These are phyloP conservation scores for Ceratocystis alfenasii DNA, from an alignment of 2,329 filamentous ascomycete genomes.

Conservation along the genomic window DNA sequence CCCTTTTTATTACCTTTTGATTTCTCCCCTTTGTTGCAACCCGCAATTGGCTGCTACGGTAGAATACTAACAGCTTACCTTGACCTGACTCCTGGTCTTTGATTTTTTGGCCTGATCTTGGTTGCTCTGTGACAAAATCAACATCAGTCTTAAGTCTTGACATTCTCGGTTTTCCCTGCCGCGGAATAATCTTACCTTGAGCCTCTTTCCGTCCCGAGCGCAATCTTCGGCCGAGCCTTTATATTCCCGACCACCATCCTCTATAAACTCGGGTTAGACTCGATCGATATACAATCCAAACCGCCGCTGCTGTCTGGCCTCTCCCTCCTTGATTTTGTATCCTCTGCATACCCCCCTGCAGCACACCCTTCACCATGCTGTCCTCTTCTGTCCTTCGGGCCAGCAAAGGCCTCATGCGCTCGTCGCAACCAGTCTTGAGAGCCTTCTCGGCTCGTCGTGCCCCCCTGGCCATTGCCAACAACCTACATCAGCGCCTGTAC, in stretches of 20 bases:
- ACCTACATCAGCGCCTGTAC: conserved; percentile 38
- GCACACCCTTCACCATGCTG: conserved; percentile 17
- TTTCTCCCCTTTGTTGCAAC: conserved; percentile 3
- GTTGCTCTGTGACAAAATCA: background rate
- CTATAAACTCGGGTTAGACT: background rate
- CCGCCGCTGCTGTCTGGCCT: background rate
- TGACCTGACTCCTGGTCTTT: background rate
- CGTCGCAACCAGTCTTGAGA: conserved; percentile 37
- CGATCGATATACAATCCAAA: background rate
- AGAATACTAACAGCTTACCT: background rate
- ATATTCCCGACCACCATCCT: conserved; percentile 18
- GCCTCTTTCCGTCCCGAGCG: conserved; percentile 17
- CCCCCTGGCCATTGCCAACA: conserved; percentile 36
- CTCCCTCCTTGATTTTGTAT: background rate
- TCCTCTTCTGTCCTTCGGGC: conserved; percentile 29
- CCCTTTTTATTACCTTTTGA: conserved; percentile 11
- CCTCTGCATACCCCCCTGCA: background rate
- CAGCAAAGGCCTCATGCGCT: conserved; percentile 49
- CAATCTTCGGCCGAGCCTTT: conserved; percentile 19
- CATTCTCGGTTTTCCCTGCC: conserved; percentile 1
- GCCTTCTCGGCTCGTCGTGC: conserved; percentile 36
- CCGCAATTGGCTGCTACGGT: background rate
- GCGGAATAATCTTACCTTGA: background rate
- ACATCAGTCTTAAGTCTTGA: background rate
- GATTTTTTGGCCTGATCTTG: background rate